Evolutionary conservation across 352 stramenopile species (phyloP), one percentile per base, ranked within the genome.

Genomic region (Globisporangium irregulare): DNA sequence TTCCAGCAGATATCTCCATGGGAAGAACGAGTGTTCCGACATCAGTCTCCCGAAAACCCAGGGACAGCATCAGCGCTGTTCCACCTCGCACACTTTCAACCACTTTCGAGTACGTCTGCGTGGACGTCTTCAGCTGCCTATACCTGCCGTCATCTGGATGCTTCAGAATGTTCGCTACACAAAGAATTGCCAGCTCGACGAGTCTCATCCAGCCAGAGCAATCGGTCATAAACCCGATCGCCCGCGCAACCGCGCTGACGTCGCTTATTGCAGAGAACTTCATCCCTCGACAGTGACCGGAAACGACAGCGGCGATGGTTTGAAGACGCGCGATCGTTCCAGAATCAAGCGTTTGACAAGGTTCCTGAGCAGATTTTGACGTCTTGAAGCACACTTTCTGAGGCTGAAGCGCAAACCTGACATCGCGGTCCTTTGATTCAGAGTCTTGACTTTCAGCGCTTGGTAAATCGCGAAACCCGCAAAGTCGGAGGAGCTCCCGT

Each of bases 31-130:
- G 41, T 15, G 74, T 71, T 2, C 73, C 75, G 0, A 59, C 59
- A 27, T 90, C 73, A 0, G 76, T 88, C 46, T 90, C 79, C 14
- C 78, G 78, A 58, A 93, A 93, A 0, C 82, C 84, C 2, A 91
- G 27, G 0, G 74, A 76, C 0, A 85, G 22, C 56, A 91, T 64
- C 8, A 91, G 61, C 27, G 78, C 70, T 27, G 77, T 38, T 15
- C 81, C 84, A 15, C 82, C 80, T 38, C 67, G 56, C 0, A 78
- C 68, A 20, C 66, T 76, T 3, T 56, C 50, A 7, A 89, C 79
- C 1, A 80, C 38, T 18, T 70, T 85, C 9, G 63, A 76, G 56
- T 83, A 90, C 10, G 82, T 87, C 8, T 68, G 70, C 2, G 84
- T 90, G 6, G 72, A 69, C 0, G 78, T 87, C 34, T 85, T 79